Evolutionary conservation across 108 stramenopile genomes (phyloP), one percentile per base, ranked within the genome.

Genomic region (Epithemia pelagica): DNA sequence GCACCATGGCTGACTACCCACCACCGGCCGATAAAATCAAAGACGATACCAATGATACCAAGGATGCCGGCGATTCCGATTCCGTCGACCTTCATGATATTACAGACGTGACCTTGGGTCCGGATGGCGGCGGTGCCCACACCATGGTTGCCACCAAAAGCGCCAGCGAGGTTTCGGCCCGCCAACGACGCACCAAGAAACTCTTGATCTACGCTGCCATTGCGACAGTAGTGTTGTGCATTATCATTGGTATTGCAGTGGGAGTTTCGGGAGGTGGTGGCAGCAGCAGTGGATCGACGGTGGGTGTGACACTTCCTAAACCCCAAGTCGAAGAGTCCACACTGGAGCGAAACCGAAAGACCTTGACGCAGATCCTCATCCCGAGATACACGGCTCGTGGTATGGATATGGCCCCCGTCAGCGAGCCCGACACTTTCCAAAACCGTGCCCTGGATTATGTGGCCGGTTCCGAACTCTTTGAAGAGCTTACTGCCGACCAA

Each of bases 401-500:
- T 26, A 58, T 80, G 65, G 66, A 80, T 37, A 52, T 28, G n/a
- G 37, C 59, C 32, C 33, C 59, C 20, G 31, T 76, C 18, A 51
- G 61, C 22, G 73, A 62, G 3, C 0, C 7, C 24, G 51, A 54
- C 19, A 73, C 72, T 24, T 71, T 74, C 5, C 75, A 76, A 61
- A 19, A 58, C 52, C 55, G 59, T 20, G 74, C 79, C 2, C 64
- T 73, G 30, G 20, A 62, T 21, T 75, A 64, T 61, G 52, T 80
- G 62, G 67, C 74, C 21, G 79, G 75, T 33, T 30, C 59, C 5
- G 55, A 54, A 10, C 58, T 54, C 28, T 65, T 59, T 54, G 30
- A 21, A n/a, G 20, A 46, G 1, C 20, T 73, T 32, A 67, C 62
- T 21, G 71, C 62, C 30, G 67, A 70, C 7, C 55, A 68, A 51